Evolutionary conservation across 352 stramenopile species (phyloP).

Genomic region (Detonula confervacea): DNA sequence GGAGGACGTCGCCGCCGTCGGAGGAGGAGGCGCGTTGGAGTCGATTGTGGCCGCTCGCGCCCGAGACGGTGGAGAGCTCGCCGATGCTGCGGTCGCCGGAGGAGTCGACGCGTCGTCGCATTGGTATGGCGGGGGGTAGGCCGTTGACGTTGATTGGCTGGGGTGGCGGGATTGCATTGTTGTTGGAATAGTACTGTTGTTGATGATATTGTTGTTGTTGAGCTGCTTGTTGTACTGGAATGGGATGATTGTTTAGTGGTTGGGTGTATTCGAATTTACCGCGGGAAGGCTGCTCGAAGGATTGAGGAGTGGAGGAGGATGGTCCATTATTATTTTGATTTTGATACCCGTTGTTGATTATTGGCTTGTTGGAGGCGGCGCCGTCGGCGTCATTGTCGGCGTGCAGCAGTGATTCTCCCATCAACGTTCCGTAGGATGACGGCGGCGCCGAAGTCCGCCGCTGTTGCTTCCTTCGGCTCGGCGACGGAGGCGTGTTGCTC

Average conservation of each 20-base stretch:
- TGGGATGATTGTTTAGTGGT: background rate
- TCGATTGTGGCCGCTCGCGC: background rate
- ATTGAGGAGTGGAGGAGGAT: background rate
- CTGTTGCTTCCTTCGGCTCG: background rate
- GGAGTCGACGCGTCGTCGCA: slow-evolving; percentile 16
- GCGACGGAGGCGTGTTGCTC: background rate
- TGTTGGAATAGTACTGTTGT: too few relatives aligned
- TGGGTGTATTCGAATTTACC: background rate
- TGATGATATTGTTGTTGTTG: too few relatives aligned
- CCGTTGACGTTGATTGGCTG: too few relatives aligned
- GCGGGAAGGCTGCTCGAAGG: background rate
- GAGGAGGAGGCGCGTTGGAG: background rate
- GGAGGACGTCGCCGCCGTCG: background rate
- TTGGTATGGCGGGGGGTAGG: background rate
- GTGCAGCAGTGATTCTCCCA: background rate
- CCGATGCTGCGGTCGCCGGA: slow-evolving; percentile 25
- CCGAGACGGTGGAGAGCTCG: slow-evolving; percentile 15
- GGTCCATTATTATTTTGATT: background rate
- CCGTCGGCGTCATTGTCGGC: background rate
- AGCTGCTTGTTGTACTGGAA: background rate
- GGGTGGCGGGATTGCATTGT: slow-evolving; percentile 1
- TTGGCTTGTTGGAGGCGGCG: too few relatives aligned
- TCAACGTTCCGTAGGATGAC: slow-evolving; percentile 16
- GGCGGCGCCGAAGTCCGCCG: background rate
- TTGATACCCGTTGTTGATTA: too few relatives aligned